phyloP scores from a whole-genome alignment of 2,329 filamentous ascomycete species.

The Colletotrichum spaethianum region DNA sequence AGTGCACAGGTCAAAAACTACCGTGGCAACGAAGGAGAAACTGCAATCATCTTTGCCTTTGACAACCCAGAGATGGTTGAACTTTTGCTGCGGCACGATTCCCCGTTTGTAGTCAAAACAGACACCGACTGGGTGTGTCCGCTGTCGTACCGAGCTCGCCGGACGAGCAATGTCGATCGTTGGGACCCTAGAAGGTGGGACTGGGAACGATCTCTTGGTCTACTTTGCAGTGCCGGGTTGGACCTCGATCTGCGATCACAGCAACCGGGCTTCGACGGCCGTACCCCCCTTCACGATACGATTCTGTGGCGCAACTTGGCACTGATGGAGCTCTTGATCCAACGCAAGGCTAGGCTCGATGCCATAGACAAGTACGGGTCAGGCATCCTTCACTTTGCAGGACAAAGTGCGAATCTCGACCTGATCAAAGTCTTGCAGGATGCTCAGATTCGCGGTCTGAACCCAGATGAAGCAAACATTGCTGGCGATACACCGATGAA shows the following conservation, averaged over 20 bases:
- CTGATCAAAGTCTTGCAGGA: slow-evolving; percentile 13
- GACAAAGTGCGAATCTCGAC: slow-evolving; percentile 9
- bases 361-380: slow-evolving; percentile 2
- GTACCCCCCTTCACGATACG: slow-evolving; percentile 19
- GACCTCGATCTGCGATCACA: slow-evolving; percentile 16
- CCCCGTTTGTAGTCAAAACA: not conserved
- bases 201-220: slow-evolving; percentile 17
- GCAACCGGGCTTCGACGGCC: slow-evolving; percentile 2
- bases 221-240: slow-evolving; percentile 16
- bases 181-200: slow-evolving; percentile 7
- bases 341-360: slow-evolving; percentile 9
- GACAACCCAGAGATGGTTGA: slow-evolving; percentile 15
- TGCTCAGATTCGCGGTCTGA: slow-evolving; percentile 7
- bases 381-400: slow-evolving; percentile 5
- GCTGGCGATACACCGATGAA: slow-evolving; percentile 29
- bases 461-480: slow-evolving; percentile 1
- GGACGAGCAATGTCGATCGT: slow-evolving; percentile 12
- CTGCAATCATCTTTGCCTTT: slow-evolving; percentile 22
- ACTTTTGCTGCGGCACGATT: slow-evolving; percentile 6
- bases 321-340: slow-evolving; percentile 14
- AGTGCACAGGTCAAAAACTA: slow-evolving; percentile 3
- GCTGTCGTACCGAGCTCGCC: slow-evolving; percentile 10
- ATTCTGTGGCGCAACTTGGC: slow-evolving; percentile 19
- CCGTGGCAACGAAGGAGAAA: not conserved
- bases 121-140: slow-evolving; percentile 11